Conservation (phyloP, 2,329 filamentous ascomycete genomes). For the Exophiala calicioides region DNA sequence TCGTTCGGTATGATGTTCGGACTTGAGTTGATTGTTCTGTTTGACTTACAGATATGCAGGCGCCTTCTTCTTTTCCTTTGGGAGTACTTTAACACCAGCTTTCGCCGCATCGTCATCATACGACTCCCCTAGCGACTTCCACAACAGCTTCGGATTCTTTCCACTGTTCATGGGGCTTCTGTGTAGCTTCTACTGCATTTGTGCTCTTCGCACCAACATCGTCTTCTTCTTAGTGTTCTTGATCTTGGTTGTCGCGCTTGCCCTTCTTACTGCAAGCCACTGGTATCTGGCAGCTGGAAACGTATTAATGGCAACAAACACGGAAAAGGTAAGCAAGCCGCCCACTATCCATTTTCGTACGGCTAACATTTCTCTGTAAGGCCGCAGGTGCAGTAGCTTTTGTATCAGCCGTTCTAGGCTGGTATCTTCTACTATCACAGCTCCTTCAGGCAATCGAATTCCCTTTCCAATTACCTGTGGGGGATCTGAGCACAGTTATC, state of each 20-base stretch:
- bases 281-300: slow-evolving; percentile 10
- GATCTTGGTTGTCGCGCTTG: slow-evolving; percentile 42
- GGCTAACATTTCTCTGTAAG: no score
- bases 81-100: slow-evolving; percentile 53
- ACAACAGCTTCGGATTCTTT: slow-evolving; percentile 54
- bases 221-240: slow-evolving; percentile 70
- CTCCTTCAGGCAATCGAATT: slow-evolving; percentile 58
- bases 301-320: no score
- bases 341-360: no score
- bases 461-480: slow-evolving; percentile 57
- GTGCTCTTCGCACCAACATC: slow-evolving; percentile 70
- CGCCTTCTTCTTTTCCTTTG: slow-evolving; percentile 58
- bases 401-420: slow-evolving; percentile 51
- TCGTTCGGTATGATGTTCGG: no score
- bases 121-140: slow-evolving; percentile 26
- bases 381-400: slow-evolving; percentile 54
- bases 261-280: slow-evolving; percentile 12
- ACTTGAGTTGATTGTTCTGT: no score
- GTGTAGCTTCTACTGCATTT: slow-evolving; percentile 66
- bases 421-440: slow-evolving; percentile 57
- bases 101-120: slow-evolving; percentile 51
- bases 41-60: no score
- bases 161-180: slow-evolving; percentile 66
- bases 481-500: slow-evolving; percentile 58
- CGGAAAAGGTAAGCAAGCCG: no score